Base-by-base conservation (phyloP, 768 basidiomycete species). In the Paxillus rubicundulus region DNA sequence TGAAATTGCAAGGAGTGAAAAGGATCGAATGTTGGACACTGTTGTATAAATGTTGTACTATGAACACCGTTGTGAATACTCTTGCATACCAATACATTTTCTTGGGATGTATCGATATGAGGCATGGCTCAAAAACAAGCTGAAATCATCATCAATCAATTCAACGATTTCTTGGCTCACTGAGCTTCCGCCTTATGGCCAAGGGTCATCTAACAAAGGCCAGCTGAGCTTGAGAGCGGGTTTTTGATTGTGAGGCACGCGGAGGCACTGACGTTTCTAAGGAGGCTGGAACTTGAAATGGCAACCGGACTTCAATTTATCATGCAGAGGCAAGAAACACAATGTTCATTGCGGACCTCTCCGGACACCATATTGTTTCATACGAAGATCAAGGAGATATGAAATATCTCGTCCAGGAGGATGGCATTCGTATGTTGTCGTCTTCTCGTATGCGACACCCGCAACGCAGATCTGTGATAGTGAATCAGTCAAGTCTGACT, bases 361-460 rank as follows among this genome's bases (percentile, higher is more conserved):
- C 61, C 54, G 36, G 3, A 50, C 33, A 36, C 33, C 49, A 45
- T 70, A 68, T 37, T 68, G 57, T 24, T 56, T 56, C 46, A 66
- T 58, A 14, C 61, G 60, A 51, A 66, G 54, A 33, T 59, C 68
- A 8, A 69, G 56, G 13, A 71, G 64, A 47, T 59, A 54, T 9
- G 63, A 59, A 36, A 59, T 37, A 12, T 68, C 56, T 62, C 85
- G 88, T 3, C 73, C 75, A 0, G 77, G 73, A 16, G 87, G 85
- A 65, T 78, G 83, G 13, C 81, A 77, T 33, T 78, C 78, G 55
- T 82, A 92, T 4, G 66, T 61, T 0, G 87, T 69, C 9, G 68
- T 43, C 30, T 63, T 69, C 12, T 66, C 77, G 56, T 82, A 92
- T 1, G 85, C 87, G 47, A 91, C 75, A 50, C 84, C 75, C 0